Conservation (phyloP, 768 basidiomycete species). For the Termitomyces sp. region DNA sequence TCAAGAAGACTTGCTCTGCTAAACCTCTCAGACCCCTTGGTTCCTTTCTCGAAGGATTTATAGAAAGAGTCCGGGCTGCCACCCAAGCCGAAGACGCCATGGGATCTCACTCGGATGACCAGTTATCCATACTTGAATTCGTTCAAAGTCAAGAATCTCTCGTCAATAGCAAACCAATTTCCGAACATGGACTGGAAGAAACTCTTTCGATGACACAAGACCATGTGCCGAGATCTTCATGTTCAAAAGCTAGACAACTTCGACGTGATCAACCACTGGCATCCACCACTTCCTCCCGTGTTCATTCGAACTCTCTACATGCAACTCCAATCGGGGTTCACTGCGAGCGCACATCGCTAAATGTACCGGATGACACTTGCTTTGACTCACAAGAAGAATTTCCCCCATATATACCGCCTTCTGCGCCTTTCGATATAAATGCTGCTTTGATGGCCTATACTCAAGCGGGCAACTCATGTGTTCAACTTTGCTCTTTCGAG, state of each 20-base stretch:
- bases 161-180: neutral
- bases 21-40: conserved; percentile 26
- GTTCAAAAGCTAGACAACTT: neutral
- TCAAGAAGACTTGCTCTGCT: neutral
- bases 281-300: neutral
- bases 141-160: neutral
- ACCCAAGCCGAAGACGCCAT: conserved; percentile 9
- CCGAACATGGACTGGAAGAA: neutral
- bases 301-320: neutral
- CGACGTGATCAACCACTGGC: neutral
- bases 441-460: conserved; percentile 7
- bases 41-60: conserved; percentile 28
- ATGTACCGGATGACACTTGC: neutral
- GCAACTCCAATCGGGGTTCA: neutral
- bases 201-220: neutral
- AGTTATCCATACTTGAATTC: neutral
- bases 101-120: neutral
- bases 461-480: neutral
- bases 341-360: neutral
- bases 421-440: conserved; percentile 8
- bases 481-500: neutral
- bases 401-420: neutral
- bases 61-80: conserved; percentile 28
- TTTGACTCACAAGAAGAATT: conserved; percentile 3
- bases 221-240: neutral